A percentile compares a stretch with the other conserved stretches of the same genome.
phyloP scores from a whole-genome alignment of 331 rosid species.

The Stylosanthes scabra region DNA sequence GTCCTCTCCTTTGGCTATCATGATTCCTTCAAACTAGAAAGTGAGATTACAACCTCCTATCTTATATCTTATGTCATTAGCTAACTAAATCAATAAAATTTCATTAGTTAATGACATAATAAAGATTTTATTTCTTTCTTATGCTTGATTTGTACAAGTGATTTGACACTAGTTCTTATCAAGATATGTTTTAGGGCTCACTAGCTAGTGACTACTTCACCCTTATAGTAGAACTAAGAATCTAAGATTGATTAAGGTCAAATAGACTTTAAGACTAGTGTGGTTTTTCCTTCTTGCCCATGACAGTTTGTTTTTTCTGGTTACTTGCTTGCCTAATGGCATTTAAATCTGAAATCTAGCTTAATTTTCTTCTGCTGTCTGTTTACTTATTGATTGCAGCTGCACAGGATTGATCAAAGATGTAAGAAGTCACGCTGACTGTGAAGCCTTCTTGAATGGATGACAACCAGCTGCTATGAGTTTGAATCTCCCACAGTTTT shows the following conservation, averaged over 20 bases:
- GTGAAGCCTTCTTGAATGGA: conserved; percentile 44
- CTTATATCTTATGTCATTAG: not conserved
- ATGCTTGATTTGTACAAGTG: too few species aligned
- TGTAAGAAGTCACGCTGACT: conserved; percentile 51
- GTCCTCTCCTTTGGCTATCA: conserved; percentile 7
- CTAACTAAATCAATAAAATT: not conserved
- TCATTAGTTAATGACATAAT: conserved; percentile 1
- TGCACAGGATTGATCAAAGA: conserved; percentile 42
- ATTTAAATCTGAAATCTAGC: conserved; percentile 7
- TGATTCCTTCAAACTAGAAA: conserved; percentile 15
- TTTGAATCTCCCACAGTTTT: conserved; percentile 46
- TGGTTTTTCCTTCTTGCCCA: not conserved
- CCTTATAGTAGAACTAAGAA: too few species aligned
- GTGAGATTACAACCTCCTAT: conserved; percentile 40
- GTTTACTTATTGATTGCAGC: conserved; percentile 48
- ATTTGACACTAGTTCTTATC: too few species aligned
- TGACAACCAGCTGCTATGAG: conserved; percentile 43
- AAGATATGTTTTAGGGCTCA: too few species aligned
- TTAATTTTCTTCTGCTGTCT: conserved; percentile 13
- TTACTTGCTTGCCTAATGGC: conserved; percentile 6
- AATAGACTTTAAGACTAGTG: too few species aligned
- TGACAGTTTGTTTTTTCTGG: not conserved
- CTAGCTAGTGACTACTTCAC: too few species aligned
- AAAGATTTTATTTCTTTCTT: conserved; percentile 2
- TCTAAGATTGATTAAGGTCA: too few species aligned